Percentiles rank a stretch among this genome's conserved stretches.
Evolutionary conservation across 1,284 basidiomycete genomes (phyloP).

Genomic region (Ganoderma lingzhi): DNA sequence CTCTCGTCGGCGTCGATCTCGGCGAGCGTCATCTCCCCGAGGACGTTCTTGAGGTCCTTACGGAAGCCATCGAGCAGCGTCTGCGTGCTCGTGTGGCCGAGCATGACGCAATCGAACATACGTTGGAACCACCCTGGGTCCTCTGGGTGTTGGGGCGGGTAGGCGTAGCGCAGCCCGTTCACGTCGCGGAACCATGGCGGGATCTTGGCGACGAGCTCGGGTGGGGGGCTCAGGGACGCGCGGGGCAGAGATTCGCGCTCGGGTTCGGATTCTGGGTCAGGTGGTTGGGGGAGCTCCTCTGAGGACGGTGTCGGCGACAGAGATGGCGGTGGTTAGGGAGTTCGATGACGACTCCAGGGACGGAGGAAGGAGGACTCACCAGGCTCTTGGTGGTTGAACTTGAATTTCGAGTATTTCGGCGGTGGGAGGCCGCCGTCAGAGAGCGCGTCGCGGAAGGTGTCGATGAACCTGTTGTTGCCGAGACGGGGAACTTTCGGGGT

Average conservation of each 20-base stretch:
- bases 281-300: slow-evolving; percentile 8
- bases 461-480: not conserved
- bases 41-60: not conserved
- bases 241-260: not conserved
- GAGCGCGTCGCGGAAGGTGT: slow-evolving; percentile 5
- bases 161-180: slow-evolving; percentile 12
- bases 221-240: slow-evolving; percentile 3
- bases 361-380: not conserved
- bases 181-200: slow-evolving; percentile 5
- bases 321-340: slow-evolving; percentile 1
- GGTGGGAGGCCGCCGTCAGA: slow-evolving; percentile 7
- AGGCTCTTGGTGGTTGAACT: not conserved
- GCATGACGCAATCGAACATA: slow-evolving; percentile 10
- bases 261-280: not conserved
- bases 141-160: slow-evolving; percentile 19
- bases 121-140: slow-evolving; percentile 16
- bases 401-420: not conserved
- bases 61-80: not conserved
- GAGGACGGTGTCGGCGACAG: not conserved
- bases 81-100: not conserved
- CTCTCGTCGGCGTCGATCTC: slow-evolving; percentile 17
- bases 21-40: slow-evolving; percentile 16
- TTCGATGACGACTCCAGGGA: not conserved
- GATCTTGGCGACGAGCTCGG: not conserved
- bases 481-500: not conserved